phyloP scores from a whole-genome alignment of 768 basidiomycete species.

The Hygrocybe punicea region DNA sequence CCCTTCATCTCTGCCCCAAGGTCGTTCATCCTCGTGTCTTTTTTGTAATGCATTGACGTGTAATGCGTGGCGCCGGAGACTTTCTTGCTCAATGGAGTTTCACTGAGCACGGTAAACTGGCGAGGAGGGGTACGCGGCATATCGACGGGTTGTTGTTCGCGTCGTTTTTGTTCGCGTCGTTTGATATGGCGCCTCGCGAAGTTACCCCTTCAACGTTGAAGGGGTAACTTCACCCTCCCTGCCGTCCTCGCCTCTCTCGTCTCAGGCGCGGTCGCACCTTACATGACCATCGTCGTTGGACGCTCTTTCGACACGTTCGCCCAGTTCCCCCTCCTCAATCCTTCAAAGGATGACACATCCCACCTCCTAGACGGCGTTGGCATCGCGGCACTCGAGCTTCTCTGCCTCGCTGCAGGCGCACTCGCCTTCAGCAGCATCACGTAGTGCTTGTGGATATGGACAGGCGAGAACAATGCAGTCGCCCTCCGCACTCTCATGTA shows the following conservation, averaged over 20 bases:
- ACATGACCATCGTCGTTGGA: slow-evolving; percentile 85
- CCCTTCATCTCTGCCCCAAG: slow-evolving; percentile 1
- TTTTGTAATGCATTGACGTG: not conserved
- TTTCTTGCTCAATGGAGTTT: not conserved
- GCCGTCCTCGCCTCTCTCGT: slow-evolving; percentile 60
- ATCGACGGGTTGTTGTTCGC: no score
- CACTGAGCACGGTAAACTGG: no score
- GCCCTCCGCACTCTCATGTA: slow-evolving; percentile 68
- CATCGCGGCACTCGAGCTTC: slow-evolving; percentile 58
- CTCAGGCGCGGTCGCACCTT: slow-evolving; percentile 72
- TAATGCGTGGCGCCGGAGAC: not conserved
- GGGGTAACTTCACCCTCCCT: slow-evolving; percentile 66
- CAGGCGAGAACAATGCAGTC: slow-evolving; percentile 67
- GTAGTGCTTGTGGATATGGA: slow-evolving; percentile 78
- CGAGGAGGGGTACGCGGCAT: no score
- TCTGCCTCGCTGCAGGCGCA: slow-evolving; percentile 61
- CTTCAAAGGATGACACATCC: slow-evolving; percentile 45
- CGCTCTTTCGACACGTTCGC: slow-evolving; percentile 72
- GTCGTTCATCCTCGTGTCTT: not conserved
- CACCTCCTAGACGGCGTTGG: slow-evolving; percentile 56
- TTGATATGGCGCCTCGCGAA: no score
- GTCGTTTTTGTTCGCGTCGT: no score
- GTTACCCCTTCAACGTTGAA: no score
- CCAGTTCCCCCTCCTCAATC: slow-evolving; percentile 47
- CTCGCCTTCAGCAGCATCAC: slow-evolving; percentile 80